Conservation (phyloP, 257 asterid species). For the Coffea canephora region DNA sequence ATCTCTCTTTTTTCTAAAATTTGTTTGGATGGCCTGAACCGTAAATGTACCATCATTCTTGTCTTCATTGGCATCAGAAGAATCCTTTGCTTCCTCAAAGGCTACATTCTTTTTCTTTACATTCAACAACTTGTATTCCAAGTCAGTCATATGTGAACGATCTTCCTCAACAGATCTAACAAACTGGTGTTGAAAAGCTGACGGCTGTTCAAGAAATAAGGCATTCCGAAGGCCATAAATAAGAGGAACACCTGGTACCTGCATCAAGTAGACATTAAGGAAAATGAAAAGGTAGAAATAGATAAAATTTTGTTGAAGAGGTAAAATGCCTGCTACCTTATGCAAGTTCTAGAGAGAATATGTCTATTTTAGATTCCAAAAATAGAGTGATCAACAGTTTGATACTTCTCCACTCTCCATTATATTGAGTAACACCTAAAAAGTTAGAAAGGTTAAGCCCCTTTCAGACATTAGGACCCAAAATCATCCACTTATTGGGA, state of each 20-base stretch:
- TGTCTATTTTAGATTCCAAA: neutral
- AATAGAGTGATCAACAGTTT: neutral
- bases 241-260: slow-evolving; percentile 92
- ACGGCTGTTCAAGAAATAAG: slow-evolving; percentile 79
- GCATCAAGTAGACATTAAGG: slow-evolving; percentile 15
- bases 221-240: slow-evolving; percentile 76
- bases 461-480: slow-evolving; percentile 1
- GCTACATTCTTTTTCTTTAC: slow-evolving; percentile 35
- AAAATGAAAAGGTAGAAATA: neutral
- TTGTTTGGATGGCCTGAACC: slow-evolving; percentile 26
- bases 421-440: neutral
- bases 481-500: neutral
- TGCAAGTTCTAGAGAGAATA: neutral
- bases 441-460: neutral
- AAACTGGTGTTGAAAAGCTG: slow-evolving; percentile 58
- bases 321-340: neutral
- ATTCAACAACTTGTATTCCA: slow-evolving; percentile 53
- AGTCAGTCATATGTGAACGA: slow-evolving; percentile 65
- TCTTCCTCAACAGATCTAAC: slow-evolving; percentile 70
- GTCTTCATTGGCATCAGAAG: slow-evolving; percentile 48
- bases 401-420: neutral
- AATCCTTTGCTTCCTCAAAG: slow-evolving; percentile 39
- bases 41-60: slow-evolving; percentile 25
- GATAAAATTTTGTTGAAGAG: neutral
- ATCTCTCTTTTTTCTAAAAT: slow-evolving; percentile 22